Evolutionary conservation across 73 alveolate species (phyloP).

Genomic region (Urostyla sp.): DNA sequence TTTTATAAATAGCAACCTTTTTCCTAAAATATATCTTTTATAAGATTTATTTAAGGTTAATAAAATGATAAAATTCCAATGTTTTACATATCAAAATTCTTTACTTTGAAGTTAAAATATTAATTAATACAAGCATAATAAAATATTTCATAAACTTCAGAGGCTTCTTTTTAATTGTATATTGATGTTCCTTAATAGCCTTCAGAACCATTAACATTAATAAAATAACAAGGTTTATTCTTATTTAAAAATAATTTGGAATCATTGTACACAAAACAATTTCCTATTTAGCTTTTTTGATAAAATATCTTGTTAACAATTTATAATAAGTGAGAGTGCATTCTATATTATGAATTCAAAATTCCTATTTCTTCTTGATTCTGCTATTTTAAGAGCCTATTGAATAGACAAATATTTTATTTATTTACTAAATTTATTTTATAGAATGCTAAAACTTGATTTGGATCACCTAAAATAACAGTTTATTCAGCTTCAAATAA

Average conservation of each 20-base stretch:
- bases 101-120: too few species aligned
- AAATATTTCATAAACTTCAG: too few species aligned
- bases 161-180: too few species aligned
- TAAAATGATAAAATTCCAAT: too few species aligned
- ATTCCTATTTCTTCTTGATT: not conserved
- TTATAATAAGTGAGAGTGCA: slow-evolving; percentile 4
- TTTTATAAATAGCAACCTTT: too few species aligned
- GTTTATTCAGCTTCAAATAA: not conserved
- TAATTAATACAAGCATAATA: too few species aligned
- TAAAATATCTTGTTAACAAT: not conserved
- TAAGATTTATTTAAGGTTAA: too few species aligned
- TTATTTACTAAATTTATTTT: not conserved
- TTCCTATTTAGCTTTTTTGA: not conserved
- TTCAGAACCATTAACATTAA: not conserved
- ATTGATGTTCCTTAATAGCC: too few species aligned
- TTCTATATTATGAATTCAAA: slow-evolving; percentile 1
- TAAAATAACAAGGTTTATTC: slow-evolving; percentile 2
- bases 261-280: not conserved
- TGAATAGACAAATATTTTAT: not conserved
- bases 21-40: too few species aligned
- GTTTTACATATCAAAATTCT: too few species aligned
- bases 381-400: not conserved
- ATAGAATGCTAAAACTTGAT: not conserved
- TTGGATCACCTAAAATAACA: slow-evolving; percentile 13
- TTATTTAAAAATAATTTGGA: not conserved